Percentiles rank a stretch among this genome's conserved stretches.
phyloP scores from a whole-genome alignment of 352 stramenopile genomes.

The Saprolegnia parasitica region DNA sequence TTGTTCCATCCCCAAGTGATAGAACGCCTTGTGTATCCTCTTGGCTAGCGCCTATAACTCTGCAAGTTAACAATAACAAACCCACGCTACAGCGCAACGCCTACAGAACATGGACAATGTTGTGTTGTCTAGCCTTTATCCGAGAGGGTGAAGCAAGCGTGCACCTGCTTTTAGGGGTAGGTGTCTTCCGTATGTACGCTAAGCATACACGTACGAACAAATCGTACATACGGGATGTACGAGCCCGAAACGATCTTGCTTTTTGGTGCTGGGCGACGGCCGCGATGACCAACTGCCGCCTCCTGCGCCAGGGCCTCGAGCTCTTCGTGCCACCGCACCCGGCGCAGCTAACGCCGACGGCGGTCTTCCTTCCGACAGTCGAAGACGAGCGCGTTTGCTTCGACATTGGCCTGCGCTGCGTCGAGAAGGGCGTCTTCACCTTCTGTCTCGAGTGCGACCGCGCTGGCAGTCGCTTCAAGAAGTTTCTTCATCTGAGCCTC shows the following conservation, averaged over 20 bases:
- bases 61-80: too few species aligned
- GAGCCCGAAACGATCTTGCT: neutral
- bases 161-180: neutral
- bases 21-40: too few species aligned
- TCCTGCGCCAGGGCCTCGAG: slow-evolving; percentile 8
- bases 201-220: neutral
- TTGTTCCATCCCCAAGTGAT: too few species aligned
- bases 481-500: slow-evolving; percentile 12
- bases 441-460: slow-evolving; percentile 5
- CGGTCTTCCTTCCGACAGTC: slow-evolving; percentile 1
- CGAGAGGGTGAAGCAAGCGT: too few species aligned
- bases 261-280: neutral
- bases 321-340: neutral
- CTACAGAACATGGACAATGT: too few species aligned
- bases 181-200: neutral
- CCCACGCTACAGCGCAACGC: too few species aligned
- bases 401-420: slow-evolving; percentile 8
- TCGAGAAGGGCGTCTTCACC: slow-evolving; percentile 22
- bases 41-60: too few species aligned
- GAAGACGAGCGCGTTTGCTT: neutral
- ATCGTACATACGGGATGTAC: too few species aligned
- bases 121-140: too few species aligned
- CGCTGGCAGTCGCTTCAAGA: neutral
- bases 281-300: neutral
- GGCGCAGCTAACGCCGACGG: neutral